Conservation (phyloP, 2,329 filamentous ascomycete species). For the Drechmeria coniospora region DNA sequence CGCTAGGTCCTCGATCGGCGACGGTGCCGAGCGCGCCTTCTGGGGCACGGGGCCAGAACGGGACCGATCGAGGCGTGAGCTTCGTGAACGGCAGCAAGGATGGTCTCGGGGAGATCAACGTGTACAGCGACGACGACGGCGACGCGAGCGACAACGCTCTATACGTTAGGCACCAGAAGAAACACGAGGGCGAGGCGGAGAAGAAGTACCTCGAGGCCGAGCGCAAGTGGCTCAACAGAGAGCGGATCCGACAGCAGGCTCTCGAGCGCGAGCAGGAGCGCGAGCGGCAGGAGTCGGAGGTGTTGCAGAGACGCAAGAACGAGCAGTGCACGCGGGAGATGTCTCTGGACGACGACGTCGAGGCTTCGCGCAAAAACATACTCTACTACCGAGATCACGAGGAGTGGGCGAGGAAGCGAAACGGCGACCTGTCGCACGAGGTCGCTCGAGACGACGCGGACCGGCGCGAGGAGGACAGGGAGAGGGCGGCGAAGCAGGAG, state of each 20-base stretch:
- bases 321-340: constrained; percentile 47
- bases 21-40: constrained; percentile 58
- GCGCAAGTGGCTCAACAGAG: constrained; percentile 78
- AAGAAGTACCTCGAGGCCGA: constrained; percentile 75
- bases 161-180: constrained; percentile 53
- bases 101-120: constrained; percentile 44
- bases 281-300: constrained; percentile 58
- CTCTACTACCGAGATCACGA: constrained; percentile 81
- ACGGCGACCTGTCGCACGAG: constrained; percentile 58
- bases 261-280: constrained; percentile 72
- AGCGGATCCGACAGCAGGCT: constrained; percentile 69
- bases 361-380: constrained; percentile 54
- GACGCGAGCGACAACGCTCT: constrained; percentile 80
- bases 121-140: constrained; percentile 68
- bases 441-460: constrained; percentile 68
- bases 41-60: constrained; percentile 49
- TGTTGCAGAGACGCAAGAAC: constrained; percentile 49
- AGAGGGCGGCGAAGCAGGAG: constrained; percentile 51
- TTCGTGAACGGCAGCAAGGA: constrained; percentile 79
- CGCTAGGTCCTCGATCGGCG: constrained; percentile 25
- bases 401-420: constrained; percentile 71
- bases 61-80: constrained; percentile 37
- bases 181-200: constrained; percentile 60
- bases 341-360: constrained; percentile 84
- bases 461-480: constrained; percentile 60